Evolutionary conservation across 2,329 filamentous ascomycete species (phyloP).

Genomic region (Helicocarpus griseus): DNA sequence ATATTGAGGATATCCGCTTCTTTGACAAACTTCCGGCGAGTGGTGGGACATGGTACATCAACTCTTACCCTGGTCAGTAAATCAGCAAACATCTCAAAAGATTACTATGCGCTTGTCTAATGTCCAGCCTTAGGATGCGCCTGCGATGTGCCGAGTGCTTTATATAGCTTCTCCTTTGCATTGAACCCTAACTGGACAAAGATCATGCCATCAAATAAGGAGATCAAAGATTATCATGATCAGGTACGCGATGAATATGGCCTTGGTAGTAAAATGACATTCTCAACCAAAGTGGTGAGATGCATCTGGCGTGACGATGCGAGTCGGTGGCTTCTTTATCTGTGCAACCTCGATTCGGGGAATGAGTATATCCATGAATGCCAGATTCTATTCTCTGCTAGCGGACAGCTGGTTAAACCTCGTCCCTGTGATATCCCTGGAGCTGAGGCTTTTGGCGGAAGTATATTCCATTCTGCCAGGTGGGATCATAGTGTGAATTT

Average conservation of each 20-base stretch:
- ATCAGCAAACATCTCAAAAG: too few relatives aligned
- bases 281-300: conserved; percentile 43
- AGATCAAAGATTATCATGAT: conserved; percentile 43
- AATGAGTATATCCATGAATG: conserved; percentile 30
- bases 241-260: conserved; percentile 39
- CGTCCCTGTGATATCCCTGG: conserved; percentile 31
- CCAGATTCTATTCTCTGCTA: conserved; percentile 42
- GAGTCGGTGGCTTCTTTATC: conserved; percentile 35
- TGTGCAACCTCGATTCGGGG: conserved; percentile 18
- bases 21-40: conserved; percentile 48
- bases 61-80: conserved; percentile 48
- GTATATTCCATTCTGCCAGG: conserved; percentile 19
- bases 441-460: conserved; percentile 13
- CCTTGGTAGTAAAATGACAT: conserved; percentile 44
- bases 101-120: too few relatives aligned
- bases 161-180: conserved; percentile 49
- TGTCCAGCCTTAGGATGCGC: conserved; percentile 35
- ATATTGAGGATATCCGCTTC: conserved; percentile 48
- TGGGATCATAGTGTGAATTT: conserved; percentile 18
- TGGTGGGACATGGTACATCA: conserved; percentile 55
- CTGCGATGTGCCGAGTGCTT: conserved; percentile 43
- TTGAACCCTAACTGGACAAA: conserved; percentile 42
- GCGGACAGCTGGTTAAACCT: conserved; percentile 46
- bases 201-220: conserved; percentile 38
- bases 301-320: conserved; percentile 43